Evolutionary conservation across 2,329 filamentous ascomycete species (phyloP).

Genomic region (Ophiostoma novo-ulmi): DNA sequence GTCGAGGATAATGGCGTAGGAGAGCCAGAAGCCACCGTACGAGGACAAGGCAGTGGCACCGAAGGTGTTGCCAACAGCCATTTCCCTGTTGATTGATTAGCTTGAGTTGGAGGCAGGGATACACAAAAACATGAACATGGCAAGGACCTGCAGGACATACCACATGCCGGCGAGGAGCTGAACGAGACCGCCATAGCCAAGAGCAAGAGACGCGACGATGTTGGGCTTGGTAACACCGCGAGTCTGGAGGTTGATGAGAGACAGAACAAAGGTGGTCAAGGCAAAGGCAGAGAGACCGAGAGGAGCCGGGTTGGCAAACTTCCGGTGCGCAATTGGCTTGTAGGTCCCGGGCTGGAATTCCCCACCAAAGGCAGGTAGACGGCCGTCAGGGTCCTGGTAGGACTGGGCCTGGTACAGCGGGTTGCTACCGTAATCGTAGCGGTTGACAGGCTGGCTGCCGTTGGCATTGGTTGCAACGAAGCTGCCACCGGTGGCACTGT

Average conservation of each 20-base stretch:
- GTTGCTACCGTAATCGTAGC: slow-evolving; percentile 37
- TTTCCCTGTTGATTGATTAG: slow-evolving; percentile 56
- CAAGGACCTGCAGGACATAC: slow-evolving; percentile 46
- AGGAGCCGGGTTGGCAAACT: slow-evolving; percentile 74
- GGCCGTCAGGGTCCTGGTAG: slow-evolving; percentile 32
- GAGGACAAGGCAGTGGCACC: slow-evolving; percentile 76
- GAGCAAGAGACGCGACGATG: slow-evolving; percentile 63
- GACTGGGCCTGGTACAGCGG: slow-evolving; percentile 38
- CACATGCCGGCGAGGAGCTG: slow-evolving; percentile 83
- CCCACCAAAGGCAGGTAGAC: slow-evolving; percentile 61
- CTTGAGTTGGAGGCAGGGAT: neutral
- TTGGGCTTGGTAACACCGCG: slow-evolving; percentile 56
- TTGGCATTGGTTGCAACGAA: slow-evolving; percentile 14
- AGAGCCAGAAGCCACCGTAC: slow-evolving; percentile 80
- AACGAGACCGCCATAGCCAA: slow-evolving; percentile 71
- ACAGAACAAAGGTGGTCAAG: slow-evolving; percentile 75
- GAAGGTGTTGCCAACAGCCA: slow-evolving; percentile 83
- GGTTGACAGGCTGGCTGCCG: slow-evolving; percentile 24
- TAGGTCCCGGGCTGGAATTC: slow-evolving; percentile 67
- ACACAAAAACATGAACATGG: neutral
- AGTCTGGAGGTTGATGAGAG: slow-evolving; percentile 64
- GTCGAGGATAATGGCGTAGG: slow-evolving; percentile 66
- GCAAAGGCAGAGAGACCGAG: slow-evolving; percentile 74
- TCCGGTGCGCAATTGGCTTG: slow-evolving; percentile 59
- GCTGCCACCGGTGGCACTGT: slow-evolving; percentile 9